Percentiles rank a stretch among this genome's conserved stretches.
These are phyloP conservation scores for Taxillus chinensis DNA, from an alignment of 164 flowering plant species.

Conservation along the genomic window DNA sequence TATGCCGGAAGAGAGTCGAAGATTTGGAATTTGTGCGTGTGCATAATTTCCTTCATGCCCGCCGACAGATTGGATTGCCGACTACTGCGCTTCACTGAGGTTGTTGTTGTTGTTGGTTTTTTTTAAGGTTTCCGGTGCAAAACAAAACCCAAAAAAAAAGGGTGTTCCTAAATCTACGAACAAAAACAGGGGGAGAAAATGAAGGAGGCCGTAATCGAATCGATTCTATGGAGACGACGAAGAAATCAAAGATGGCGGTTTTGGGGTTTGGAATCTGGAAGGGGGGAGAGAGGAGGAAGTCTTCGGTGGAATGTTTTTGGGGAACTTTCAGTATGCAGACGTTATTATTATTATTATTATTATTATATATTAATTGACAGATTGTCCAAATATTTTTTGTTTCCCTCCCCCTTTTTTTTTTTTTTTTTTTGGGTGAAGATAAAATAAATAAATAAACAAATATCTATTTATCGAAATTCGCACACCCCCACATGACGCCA, in stretches of 20 bases:
- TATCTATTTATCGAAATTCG: too few relatives aligned
- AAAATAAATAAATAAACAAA: too few relatives aligned
- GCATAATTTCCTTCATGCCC: conserved; percentile 13
- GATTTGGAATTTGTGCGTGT: conserved; percentile 21
- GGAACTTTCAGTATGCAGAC: not conserved
- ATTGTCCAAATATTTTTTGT: too few relatives aligned
- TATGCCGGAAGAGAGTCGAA: conserved; percentile 31
- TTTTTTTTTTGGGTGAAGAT: too few relatives aligned
- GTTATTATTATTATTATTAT: too few relatives aligned
- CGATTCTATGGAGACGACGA: not conserved
- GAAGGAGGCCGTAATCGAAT: not conserved
- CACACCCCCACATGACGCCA: too few relatives aligned
- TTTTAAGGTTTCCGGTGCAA: not conserved
- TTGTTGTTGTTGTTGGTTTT: not conserved
- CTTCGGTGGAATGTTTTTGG: not conserved
- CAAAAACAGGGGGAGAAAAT: not conserved
- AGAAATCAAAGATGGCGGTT: not conserved
- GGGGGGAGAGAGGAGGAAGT: not conserved
- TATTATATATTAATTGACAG: too few relatives aligned
- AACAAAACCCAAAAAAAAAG: not conserved
- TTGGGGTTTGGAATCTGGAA: not conserved
- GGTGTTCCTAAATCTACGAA: too few relatives aligned
- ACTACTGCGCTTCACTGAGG: not conserved
- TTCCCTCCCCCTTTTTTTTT: too few relatives aligned
- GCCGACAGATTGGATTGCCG: not conserved